Conservation (phyloP, 139 green algal genomes). For the Raphidocelis subcapitata region DNA sequence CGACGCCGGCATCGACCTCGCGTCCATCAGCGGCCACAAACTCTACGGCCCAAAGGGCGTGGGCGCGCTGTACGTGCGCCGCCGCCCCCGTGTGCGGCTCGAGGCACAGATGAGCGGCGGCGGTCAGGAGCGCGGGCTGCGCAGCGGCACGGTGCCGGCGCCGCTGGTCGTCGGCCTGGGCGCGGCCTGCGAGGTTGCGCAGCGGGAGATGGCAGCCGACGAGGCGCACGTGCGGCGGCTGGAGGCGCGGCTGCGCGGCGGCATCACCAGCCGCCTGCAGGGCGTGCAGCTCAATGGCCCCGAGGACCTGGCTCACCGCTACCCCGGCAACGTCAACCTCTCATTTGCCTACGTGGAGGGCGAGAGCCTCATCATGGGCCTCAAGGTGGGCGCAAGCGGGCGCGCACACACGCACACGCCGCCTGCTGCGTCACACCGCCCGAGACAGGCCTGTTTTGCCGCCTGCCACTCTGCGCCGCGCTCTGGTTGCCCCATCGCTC, state of each 20-base stretch:
- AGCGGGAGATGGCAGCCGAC: slow-evolving; percentile 81
- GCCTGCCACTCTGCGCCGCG: too few species aligned
- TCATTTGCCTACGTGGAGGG: slow-evolving; percentile 98
- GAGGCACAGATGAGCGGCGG: slow-evolving; percentile 95
- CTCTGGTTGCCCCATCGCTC: too few species aligned
- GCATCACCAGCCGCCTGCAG: slow-evolving; percentile 73
- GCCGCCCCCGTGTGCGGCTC: slow-evolving; percentile 90
- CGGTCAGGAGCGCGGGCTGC: slow-evolving; percentile 94
- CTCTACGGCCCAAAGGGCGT: slow-evolving; percentile 98
- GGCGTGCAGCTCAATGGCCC: slow-evolving; percentile 87
- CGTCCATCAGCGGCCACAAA: slow-evolving; percentile 95
- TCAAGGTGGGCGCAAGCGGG: slow-evolving; percentile 71
- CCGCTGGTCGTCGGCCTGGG: slow-evolving; percentile 91
- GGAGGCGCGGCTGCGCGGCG: slow-evolving; percentile 75
- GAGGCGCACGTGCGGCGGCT: slow-evolving; percentile 67
- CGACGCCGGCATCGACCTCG: slow-evolving; percentile 82
- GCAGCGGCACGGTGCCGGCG: slow-evolving; percentile 83
- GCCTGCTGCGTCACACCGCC: too few species aligned
- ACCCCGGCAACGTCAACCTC: slow-evolving; percentile 95
- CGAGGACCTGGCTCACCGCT: slow-evolving; percentile 57
- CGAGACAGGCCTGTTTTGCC: too few species aligned
- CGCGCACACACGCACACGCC: too few species aligned
- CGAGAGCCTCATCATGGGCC: slow-evolving; percentile 96
- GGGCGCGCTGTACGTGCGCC: slow-evolving; percentile 95
- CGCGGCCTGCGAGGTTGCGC: slow-evolving; percentile 79